Conservation (phyloP, 148 eudicot species). For the Rhododendron williamsianum region DNA sequence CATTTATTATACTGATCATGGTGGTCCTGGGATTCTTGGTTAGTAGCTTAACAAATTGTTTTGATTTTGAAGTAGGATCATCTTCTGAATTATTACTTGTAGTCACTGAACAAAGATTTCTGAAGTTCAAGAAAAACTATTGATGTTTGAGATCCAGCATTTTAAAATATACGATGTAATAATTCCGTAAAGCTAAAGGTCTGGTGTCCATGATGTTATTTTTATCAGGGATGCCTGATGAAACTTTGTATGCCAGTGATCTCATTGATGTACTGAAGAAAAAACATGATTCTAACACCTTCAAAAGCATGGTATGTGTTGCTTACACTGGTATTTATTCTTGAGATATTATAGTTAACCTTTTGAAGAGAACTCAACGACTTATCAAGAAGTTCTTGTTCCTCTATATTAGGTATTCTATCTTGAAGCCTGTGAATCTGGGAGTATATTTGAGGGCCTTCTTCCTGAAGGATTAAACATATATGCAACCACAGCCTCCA, state of each 20-base stretch:
- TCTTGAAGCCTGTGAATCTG: constrained; percentile 92
- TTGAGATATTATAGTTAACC: background rate
- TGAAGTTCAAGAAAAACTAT: background rate
- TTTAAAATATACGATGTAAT: background rate
- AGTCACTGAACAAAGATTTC: background rate
- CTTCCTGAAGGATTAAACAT: constrained; percentile 69
- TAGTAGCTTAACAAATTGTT: constrained; percentile 16
- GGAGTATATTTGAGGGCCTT: constrained; percentile 86
- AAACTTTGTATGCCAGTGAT: constrained; percentile 60
- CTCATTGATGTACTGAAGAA: constrained; percentile 55
- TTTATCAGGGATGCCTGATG: constrained; percentile 69
- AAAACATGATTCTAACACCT: constrained; percentile 69
- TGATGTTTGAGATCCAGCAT: background rate
- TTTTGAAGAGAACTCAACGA: background rate
- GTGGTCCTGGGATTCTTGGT: constrained; percentile 67
- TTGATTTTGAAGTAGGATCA: background rate
- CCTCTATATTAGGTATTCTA: constrained; percentile 55
- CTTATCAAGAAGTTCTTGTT: background rate
- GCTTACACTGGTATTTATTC: background rate
- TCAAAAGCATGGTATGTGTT: constrained; percentile 71
- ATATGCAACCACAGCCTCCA: constrained; percentile 82
- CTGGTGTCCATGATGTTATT: background rate
- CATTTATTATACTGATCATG: constrained; percentile 69
- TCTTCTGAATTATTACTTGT: background rate
- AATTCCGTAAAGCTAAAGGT: background rate